phyloP scores from a whole-genome alignment of 371 early-diverging fungal species.

The Circinella umbellata region DNA sequence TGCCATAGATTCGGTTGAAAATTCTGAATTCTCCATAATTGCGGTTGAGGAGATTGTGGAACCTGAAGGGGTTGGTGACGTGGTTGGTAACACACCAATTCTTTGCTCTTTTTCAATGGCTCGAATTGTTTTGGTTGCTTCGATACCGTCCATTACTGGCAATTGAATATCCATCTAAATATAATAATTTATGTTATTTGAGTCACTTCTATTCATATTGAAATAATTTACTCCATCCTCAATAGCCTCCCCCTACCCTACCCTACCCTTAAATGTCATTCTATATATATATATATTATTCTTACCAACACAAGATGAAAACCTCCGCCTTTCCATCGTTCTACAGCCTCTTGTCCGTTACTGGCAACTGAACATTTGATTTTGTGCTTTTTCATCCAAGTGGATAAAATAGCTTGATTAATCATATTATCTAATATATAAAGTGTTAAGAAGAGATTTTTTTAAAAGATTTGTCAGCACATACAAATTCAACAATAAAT shows the following conservation, averaged over 20 bases:
- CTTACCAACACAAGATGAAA: constrained; percentile 79
- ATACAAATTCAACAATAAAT: too few relatives aligned
- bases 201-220: background rate
- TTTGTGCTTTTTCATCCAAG: constrained; percentile 76
- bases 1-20: too few relatives aligned
- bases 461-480: too few relatives aligned
- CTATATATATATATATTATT: constrained; percentile 19
- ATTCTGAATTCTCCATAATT: background rate
- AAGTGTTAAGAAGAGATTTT: background rate
- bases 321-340: constrained; percentile 70
- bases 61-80: constrained; percentile 12
- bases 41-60: constrained; percentile 3
- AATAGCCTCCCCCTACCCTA: background rate
- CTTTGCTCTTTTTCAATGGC: constrained; percentile 66
- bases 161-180: constrained; percentile 83
- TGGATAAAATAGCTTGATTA: constrained; percentile 75
- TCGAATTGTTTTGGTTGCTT: constrained; percentile 78
- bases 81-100: constrained; percentile 60
- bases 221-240: background rate
- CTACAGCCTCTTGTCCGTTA: constrained; percentile 80
- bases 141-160: constrained; percentile 84
- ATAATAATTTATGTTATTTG: background rate
- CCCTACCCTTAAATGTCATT: too few relatives aligned
- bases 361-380: constrained; percentile 74
- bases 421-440: constrained; percentile 71